Evolutionary conservation across 2,329 filamentous ascomycete species (phyloP).

Genomic region (Juglanconis sp.): DNA sequence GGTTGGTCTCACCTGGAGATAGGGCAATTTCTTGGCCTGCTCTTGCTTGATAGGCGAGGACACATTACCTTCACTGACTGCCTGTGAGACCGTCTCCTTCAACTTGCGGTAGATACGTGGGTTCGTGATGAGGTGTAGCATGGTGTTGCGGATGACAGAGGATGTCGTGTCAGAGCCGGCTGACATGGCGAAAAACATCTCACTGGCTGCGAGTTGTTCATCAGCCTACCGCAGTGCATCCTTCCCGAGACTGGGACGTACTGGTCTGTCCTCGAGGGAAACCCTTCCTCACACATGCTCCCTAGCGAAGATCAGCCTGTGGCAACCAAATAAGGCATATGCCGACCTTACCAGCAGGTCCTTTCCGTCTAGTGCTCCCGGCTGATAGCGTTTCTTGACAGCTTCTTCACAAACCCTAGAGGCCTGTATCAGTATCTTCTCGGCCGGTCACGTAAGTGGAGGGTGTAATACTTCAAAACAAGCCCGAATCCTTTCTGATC

Average conservation of each 20-base stretch:
- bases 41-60: conserved; percentile 6
- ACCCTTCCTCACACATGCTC: not conserved
- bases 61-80: not conserved
- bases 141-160: conserved; percentile 41
- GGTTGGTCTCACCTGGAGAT: conserved; percentile 4
- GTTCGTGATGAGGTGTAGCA: conserved; percentile 18
- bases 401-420: conserved; percentile 35
- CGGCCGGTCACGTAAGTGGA: not conserved
- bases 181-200: conserved; percentile 24
- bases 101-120: conserved; percentile 16
- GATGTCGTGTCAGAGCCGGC: conserved; percentile 52
- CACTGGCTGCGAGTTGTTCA: conserved; percentile 33
- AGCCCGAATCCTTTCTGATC: conserved; percentile 27
- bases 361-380: conserved; percentile 35
- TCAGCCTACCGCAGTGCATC: conserved; percentile 34
- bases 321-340: rapidly evolving
- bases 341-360: conserved; percentile 42
- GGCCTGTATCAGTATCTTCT: not conserved
- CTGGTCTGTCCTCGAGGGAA: conserved; percentile 23
- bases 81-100: conserved; percentile 10
- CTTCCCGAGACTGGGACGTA: conserved; percentile 40
- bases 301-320: not conserved
- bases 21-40: conserved; percentile 1
- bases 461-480: conserved; percentile 20
- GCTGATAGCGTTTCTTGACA: conserved; percentile 40